These are phyloP conservation scores for Moesziomyces antarcticus DNA, from an alignment of 1,284 basidiomycete genomes.

Conservation along the genomic window DNA sequence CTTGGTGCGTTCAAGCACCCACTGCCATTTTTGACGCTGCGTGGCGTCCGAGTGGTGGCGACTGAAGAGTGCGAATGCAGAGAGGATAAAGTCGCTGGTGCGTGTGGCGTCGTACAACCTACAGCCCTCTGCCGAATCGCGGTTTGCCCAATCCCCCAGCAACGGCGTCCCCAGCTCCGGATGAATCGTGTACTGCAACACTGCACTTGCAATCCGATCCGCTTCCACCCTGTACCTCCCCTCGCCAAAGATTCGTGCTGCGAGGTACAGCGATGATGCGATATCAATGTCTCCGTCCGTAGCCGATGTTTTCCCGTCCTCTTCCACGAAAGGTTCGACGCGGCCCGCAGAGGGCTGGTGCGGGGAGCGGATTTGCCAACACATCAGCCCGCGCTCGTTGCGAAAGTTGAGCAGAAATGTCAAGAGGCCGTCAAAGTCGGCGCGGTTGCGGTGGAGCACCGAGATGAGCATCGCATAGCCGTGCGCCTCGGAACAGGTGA, in stretches of 20 bases:
- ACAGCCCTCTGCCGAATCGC: constrained; percentile 27
- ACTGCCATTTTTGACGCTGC: constrained; percentile 43
- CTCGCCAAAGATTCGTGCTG: constrained; percentile 38
- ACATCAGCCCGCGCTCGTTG: constrained; percentile 58
- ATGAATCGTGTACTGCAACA: constrained; percentile 52
- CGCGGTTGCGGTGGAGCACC: constrained; percentile 51
- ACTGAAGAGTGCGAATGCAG: constrained; percentile 52
- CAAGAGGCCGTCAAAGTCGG: constrained; percentile 58
- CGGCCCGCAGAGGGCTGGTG: constrained; percentile 10
- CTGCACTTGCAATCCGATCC: constrained; percentile 24
- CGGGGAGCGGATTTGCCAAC: constrained; percentile 56
- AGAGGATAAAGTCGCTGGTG: constrained; percentile 58
- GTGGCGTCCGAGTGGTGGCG: constrained; percentile 31
- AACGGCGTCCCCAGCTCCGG: constrained; percentile 49
- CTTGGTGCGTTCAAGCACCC: constrained; percentile 51
- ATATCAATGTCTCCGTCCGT: constrained; percentile 65
- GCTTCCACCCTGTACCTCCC: constrained; percentile 46
- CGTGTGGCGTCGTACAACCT: constrained; percentile 55
- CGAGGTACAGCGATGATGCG: constrained; percentile 56
- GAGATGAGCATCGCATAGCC: constrained; percentile 64
- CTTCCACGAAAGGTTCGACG: constrained; percentile 43
- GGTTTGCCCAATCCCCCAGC: constrained; percentile 61
- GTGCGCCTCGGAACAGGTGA: constrained; percentile 64
- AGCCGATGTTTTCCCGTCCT: constrained; percentile 53
- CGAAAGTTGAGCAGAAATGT: constrained; percentile 52